Evolutionary conservation across 805 yeast genomes (phyloP).

Genomic region (Wickerhamiella sergipiensis): DNA sequence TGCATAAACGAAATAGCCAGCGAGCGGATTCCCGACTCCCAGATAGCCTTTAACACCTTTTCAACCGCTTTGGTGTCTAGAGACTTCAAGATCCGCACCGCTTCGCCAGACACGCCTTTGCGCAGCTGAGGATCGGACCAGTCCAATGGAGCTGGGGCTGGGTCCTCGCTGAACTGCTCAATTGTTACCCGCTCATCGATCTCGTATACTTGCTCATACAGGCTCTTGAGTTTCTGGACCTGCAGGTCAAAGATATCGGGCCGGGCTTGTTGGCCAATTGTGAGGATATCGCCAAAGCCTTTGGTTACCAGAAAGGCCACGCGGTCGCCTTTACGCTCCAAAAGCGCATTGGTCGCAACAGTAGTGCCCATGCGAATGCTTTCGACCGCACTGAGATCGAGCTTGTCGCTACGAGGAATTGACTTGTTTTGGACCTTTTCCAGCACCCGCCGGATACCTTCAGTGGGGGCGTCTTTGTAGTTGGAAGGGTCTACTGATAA

Average conservation of each 20-base stretch:
- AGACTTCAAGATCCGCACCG: slow-evolving; percentile 39
- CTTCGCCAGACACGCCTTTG: slow-evolving; percentile 55
- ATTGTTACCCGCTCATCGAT: slow-evolving; percentile 83
- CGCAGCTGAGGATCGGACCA: slow-evolving; percentile 27
- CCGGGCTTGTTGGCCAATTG: slow-evolving; percentile 83
- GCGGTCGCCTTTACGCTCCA: slow-evolving; percentile 83
- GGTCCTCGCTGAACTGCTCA: slow-evolving; percentile 70
- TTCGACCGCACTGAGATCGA: slow-evolving; percentile 42
- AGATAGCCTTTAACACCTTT: slow-evolving; percentile 31
- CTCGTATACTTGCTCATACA: slow-evolving; percentile 68
- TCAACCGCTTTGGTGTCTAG: slow-evolving; percentile 37
- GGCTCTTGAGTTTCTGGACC: slow-evolving; percentile 53
- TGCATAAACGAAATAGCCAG: slow-evolving; percentile 62
- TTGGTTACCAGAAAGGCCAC: slow-evolving; percentile 78
- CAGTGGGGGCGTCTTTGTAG: slow-evolving; percentile 82
- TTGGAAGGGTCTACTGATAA: slow-evolving; percentile 81
- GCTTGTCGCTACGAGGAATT: slow-evolving; percentile 46
- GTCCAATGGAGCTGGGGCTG: slow-evolving; percentile 21
- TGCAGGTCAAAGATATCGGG: slow-evolving; percentile 80
- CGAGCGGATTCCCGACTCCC: slow-evolving; percentile 47
- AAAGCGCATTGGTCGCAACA: slow-evolving; percentile 86
- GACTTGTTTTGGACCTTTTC: slow-evolving; percentile 40
- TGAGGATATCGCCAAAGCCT: slow-evolving; percentile 73
- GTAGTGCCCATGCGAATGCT: slow-evolving; percentile 86
- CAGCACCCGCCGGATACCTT: slow-evolving; percentile 71